phyloP scores from a whole-genome alignment of 75 land plant species.

The Selaginella moellendorffii region DNA sequence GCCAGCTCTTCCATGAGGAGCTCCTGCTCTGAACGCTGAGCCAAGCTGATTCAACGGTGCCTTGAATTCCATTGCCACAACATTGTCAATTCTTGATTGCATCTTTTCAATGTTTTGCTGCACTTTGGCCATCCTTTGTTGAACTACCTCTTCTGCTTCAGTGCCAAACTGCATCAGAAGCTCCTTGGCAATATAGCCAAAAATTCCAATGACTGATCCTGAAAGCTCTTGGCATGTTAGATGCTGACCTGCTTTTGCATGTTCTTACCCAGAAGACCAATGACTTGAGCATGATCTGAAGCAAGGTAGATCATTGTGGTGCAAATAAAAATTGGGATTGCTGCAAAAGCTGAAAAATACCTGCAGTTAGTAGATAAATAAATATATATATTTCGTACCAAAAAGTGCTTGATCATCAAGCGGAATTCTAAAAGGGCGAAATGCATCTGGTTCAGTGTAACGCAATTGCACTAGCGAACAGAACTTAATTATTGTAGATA shows the following conservation, averaged over 20 bases:
- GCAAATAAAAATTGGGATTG: constrained; percentile 19
- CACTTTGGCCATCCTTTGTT: constrained; percentile 18
- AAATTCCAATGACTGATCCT: constrained; percentile 12
- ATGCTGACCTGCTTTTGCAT: too few species aligned
- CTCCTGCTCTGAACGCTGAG: background rate
- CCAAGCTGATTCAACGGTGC: background rate
- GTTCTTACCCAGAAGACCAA: constrained; percentile 25
- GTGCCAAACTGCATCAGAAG: constrained; percentile 17
- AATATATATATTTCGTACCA: constrained; percentile 6
- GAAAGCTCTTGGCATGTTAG: too few species aligned
- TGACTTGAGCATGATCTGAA: constrained; percentile 20
- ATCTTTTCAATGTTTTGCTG: constrained; percentile 24
- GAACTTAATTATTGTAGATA: constrained; percentile 27
- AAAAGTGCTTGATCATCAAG: constrained; percentile 6
- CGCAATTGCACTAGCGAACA: constrained; percentile 26
- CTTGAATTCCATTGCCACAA: constrained; percentile 18
- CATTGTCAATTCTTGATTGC: constrained; percentile 21
- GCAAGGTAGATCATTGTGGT: constrained; percentile 16
- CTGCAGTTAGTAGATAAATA: background rate
- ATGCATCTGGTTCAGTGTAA: constrained; percentile 28
- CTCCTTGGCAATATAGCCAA: constrained; percentile 20
- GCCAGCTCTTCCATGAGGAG: too few species aligned
- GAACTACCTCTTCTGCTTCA: constrained; percentile 20
- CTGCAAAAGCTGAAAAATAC: constrained; percentile 10
- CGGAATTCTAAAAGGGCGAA: constrained; percentile 27